These are phyloP conservation scores for Urochloa ruziziensis DNA, from an alignment of 176 grass and related monocot species.

Conservation along the genomic window DNA sequence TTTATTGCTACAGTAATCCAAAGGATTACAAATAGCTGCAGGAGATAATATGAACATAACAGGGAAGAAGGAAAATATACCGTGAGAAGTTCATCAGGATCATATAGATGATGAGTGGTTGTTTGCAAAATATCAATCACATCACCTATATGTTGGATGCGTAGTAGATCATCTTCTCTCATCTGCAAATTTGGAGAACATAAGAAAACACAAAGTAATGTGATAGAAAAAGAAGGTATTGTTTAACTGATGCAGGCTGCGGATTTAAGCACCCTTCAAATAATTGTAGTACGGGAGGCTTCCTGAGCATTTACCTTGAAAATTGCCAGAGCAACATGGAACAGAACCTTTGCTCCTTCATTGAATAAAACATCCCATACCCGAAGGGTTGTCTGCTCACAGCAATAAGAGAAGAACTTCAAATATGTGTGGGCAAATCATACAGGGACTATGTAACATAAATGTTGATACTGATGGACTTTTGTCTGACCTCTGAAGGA, in stretches of 20 bases:
- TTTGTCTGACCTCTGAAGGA: constrained; percentile 78
- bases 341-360: constrained; percentile 96
- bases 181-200: constrained; percentile 45
- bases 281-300: neutral
- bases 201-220: neutral
- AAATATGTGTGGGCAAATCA: neutral
- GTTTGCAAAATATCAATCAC: constrained; percentile 90
- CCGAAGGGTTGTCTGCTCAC: constrained; percentile 73
- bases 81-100: constrained; percentile 84
- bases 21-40: neutral
- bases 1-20: neutral
- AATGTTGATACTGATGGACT: neutral
- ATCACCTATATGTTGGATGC: constrained; percentile 85
- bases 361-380: constrained; percentile 99
- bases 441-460: neutral
- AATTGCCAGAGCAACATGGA: constrained; percentile 92
- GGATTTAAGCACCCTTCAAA: neutral
- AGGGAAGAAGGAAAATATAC: constrained; percentile 34
- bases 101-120: constrained; percentile 73
- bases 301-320: constrained; percentile 66
- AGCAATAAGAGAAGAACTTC: constrained; percentile 3
- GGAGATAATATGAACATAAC: neutral
- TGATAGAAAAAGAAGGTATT: neutral
- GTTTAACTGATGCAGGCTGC: neutral
- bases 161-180: constrained; percentile 84